phyloP scores from a whole-genome alignment of 306 rosid genomes.

The Canavalia gladiata region DNA sequence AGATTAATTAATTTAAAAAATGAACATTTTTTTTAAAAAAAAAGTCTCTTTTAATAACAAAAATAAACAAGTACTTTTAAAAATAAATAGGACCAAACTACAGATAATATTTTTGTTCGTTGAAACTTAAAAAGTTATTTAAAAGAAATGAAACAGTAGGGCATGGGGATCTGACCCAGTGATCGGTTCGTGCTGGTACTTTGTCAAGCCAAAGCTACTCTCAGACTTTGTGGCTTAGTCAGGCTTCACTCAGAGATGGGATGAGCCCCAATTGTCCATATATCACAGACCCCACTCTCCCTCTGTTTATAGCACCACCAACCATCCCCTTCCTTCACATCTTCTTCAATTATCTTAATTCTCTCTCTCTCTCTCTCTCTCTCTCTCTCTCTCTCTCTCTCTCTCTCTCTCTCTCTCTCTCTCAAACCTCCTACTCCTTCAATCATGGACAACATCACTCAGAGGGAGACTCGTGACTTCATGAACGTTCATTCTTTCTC shows the following conservation, averaged over 20 bases:
- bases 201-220: slow-evolving; percentile 58
- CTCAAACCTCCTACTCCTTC: background rate
- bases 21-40: too few relatives aligned
- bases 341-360: background rate
- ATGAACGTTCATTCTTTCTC: slow-evolving; percentile 89
- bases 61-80: too few relatives aligned
- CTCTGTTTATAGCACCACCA: slow-evolving; percentile 64
- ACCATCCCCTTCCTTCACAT: background rate
- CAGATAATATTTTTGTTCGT: too few relatives aligned
- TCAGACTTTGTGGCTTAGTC: slow-evolving; percentile 59
- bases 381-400: background rate
- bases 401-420: background rate
- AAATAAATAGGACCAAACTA: too few relatives aligned
- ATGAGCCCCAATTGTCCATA: slow-evolving; percentile 60
- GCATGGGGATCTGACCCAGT: background rate
- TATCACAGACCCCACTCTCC: slow-evolving; percentile 50
- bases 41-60: too few relatives aligned
- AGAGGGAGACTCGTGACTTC: slow-evolving; percentile 86
- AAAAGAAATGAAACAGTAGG: background rate
- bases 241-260: slow-evolving; percentile 74
- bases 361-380: background rate
- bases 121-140: too few relatives aligned
- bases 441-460: slow-evolving; percentile 67
- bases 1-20: too few relatives aligned
- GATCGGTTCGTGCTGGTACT: slow-evolving; percentile 48